Percentiles rank a stretch among this genome's conserved stretches.
phyloP scores from a whole-genome alignment of 1,284 basidiomycete species.

The Rhodotorula sp. region DNA sequence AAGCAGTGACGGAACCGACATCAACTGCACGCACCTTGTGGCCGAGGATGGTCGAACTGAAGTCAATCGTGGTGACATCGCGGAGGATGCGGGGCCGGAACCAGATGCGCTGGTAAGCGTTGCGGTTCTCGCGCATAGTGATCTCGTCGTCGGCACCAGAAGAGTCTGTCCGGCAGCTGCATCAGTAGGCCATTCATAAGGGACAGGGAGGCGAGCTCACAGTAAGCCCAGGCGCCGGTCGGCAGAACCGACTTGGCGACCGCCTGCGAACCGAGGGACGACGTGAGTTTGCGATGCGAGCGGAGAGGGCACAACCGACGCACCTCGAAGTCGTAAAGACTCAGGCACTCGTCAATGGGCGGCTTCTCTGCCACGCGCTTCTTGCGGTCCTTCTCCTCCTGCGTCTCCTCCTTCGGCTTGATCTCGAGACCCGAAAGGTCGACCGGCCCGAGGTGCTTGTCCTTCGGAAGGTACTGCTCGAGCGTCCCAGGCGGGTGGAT shows the following conservation, averaged over 20 bases:
- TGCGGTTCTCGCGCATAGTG: slow-evolving; percentile 74
- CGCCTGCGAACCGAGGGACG: slow-evolving; percentile 54
- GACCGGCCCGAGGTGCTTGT: slow-evolving; percentile 73
- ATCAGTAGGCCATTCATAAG: neutral
- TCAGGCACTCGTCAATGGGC: slow-evolving; percentile 72
- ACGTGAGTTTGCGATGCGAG: neutral
- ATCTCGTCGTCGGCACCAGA: slow-evolving; percentile 57
- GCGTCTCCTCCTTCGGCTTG: slow-evolving; percentile 58
- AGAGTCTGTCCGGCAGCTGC: slow-evolving; percentile 23
- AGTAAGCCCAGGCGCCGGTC: slow-evolving; percentile 85
- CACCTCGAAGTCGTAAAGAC: slow-evolving; percentile 88
- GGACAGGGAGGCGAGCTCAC: slow-evolving; percentile 54
- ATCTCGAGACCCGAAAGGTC: slow-evolving; percentile 63
- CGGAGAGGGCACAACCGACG: slow-evolving; percentile 15
- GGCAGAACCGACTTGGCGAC: slow-evolving; percentile 72
- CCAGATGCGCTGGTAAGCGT: slow-evolving; percentile 82
- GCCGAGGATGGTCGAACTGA: slow-evolving; percentile 75
- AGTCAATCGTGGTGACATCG: slow-evolving; percentile 79
- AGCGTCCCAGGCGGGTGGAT: slow-evolving; percentile 85
- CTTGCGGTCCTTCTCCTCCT: slow-evolving; percentile 63
- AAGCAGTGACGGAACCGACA: neutral
- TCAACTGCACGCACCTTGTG: slow-evolving; percentile 20
- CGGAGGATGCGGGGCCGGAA: slow-evolving; percentile 86
- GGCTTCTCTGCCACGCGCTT: slow-evolving; percentile 58
- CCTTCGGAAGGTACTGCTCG: slow-evolving; percentile 71